Conservation (phyloP, 176 grass and related monocot genomes). For the Ananas comosus region DNA sequence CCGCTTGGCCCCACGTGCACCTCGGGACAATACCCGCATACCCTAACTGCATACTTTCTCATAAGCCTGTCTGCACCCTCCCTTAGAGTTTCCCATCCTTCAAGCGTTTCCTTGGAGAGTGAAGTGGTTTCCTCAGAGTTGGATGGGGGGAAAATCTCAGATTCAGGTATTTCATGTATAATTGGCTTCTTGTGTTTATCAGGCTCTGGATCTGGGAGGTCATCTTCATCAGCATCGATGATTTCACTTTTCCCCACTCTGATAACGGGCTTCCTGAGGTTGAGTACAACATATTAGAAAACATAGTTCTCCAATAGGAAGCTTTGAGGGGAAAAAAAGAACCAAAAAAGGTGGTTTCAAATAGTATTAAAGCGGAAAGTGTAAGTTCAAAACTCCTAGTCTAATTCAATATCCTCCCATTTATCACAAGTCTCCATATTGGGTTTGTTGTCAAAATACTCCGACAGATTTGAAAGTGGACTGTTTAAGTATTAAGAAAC, state of each 20-base stretch:
- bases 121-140: constrained; percentile 45
- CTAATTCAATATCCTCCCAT: no score
- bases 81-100: constrained; percentile 53
- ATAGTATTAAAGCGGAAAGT: no score
- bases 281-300: no score
- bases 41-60: constrained; percentile 73
- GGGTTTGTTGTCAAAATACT: no score
- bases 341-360: no score
- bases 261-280: constrained; percentile 54
- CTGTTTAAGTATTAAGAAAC: no score
- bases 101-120: constrained; percentile 59
- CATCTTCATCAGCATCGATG: constrained; percentile 84
- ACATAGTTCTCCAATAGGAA: no score
- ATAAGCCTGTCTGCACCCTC: constrained; percentile 55
- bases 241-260: constrained; percentile 63
- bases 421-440: no score
- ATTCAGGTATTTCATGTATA: constrained; percentile 44
- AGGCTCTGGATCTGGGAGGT: constrained; percentile 58
- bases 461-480: no score
- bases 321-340: no score
- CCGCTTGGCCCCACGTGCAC: constrained; percentile 68
- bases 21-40: constrained; percentile 91
- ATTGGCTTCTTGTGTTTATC: constrained; percentile 46
- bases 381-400: no score
- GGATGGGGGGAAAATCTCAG: constrained; percentile 28